Evolutionary conservation across 768 basidiomycete species (phyloP), one percentile per base, ranked within the genome.

Genomic region (Punctularia strigosozonata): DNA sequence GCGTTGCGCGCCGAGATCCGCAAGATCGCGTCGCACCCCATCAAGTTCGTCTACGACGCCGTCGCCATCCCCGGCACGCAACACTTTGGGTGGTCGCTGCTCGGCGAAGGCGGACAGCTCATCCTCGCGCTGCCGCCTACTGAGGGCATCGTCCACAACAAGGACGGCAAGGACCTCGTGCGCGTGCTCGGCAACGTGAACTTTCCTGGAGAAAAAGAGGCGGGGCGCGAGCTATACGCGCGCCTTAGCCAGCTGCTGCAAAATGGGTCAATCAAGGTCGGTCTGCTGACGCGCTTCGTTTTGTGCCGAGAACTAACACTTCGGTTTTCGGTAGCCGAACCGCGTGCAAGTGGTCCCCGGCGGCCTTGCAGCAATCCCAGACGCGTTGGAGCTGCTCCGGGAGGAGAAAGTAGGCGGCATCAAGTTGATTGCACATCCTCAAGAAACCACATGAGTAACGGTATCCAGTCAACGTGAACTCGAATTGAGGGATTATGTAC

Each of bases 341-440:
- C n/a, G n/a, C 15, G 38, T 39, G 26, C 10, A 36, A 20, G 38
- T 39, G 5, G 2, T 39, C 3, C 12, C 24, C 8, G 24, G 24
- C 4, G 38, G 38, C 4, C 26, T 39, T 3, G 23, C 24, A 3
- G 26, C n/a, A n/a, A 63, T 73, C 31, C 47, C 50, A 22, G 51
- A 51, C 12, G 73, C 63, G 6, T 47, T 75, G 35, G 54, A 60
- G 48, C 56, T 62, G 32, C 46, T 74, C 47, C 52, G 61, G 43
- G 52, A 55, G 3, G 58, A 60, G 22, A 50, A 62, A 44, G 60
- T 71, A 14, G 67, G 66, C 33, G 66, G 65, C 3, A 48, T 59
- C 19, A 72, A 71, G 48, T 47, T 73, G 25, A 57, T 71, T 37
- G 58, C 53, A 40, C 58, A 47, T 35, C 69, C 69, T 6, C 60